Percentiles rank a stretch among this genome's conserved stretches.
Conservation (phyloP, 345 rosid species). For the Pseudoturritis turrita region DNA sequence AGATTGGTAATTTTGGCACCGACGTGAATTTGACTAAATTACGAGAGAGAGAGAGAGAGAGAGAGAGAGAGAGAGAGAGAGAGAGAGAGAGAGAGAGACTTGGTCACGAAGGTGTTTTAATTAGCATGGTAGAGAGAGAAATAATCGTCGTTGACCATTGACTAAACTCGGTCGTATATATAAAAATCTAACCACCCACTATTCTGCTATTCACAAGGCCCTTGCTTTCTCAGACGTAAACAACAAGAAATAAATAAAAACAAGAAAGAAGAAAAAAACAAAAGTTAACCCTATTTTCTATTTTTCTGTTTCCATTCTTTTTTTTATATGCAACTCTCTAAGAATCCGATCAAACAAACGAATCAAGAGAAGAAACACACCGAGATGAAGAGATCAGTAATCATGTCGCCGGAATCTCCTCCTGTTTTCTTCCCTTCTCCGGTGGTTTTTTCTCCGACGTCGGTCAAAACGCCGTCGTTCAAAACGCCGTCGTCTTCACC, state of each 20-base stretch:
- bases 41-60: slow-evolving; percentile 18
- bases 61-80: slow-evolving; percentile 23
- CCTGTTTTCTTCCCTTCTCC: slow-evolving; percentile 27
- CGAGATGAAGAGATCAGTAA: slow-evolving; percentile 15
- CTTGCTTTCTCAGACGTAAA: slow-evolving; percentile 27
- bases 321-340: slow-evolving; percentile 22
- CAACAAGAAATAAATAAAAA: slow-evolving; percentile 17
- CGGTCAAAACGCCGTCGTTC: slow-evolving; percentile 25
- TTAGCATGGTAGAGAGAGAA: slow-evolving; percentile 30
- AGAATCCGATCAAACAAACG: slow-evolving; percentile 12
- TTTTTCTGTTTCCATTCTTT: background rate
- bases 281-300: background rate
- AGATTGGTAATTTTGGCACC: slow-evolving; percentile 22
- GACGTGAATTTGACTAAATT: slow-evolving; percentile 32
- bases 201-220: slow-evolving; percentile 24
- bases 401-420: slow-evolving; percentile 30
- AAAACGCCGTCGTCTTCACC: slow-evolving; percentile 31
- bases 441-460: slow-evolving; percentile 24
- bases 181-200: slow-evolving; percentile 26
- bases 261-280: background rate
- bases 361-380: slow-evolving; percentile 9
- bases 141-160: slow-evolving; percentile 35
- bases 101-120: slow-evolving; percentile 25
- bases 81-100: slow-evolving; percentile 26
- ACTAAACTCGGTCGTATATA: slow-evolving; percentile 28